These are phyloP conservation scores for Pelargonium citronellum DNA, from an alignment of 441 rosid genomes.

Conservation along the genomic window DNA sequence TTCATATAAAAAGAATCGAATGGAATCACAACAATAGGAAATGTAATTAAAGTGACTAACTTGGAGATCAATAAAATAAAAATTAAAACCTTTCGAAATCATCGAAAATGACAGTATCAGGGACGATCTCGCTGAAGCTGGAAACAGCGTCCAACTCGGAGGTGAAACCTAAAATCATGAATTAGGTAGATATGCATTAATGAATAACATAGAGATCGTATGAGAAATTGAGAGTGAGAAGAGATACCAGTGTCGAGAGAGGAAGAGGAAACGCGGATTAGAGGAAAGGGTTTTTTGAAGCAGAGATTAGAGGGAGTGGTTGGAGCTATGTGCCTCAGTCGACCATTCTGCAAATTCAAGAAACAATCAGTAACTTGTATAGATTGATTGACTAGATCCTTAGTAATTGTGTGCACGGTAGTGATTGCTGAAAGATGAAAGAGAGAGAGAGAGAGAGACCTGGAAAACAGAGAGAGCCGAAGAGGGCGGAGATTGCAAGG, in stretches of 20 bases:
- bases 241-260: conserved; percentile 51
- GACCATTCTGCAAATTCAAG: conserved; percentile 31
- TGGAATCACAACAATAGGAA: too few relatives aligned
- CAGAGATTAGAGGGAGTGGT: conserved; percentile 35
- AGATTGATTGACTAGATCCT: neutral
- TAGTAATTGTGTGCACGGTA: neutral
- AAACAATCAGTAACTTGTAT: neutral
- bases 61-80: neutral
- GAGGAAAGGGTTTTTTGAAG: conserved; percentile 40
- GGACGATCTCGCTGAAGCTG: conserved; percentile 87
- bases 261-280: conserved; percentile 52
- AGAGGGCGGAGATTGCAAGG: conserved; percentile 80
- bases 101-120: conserved; percentile 90
- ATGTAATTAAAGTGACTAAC: too few relatives aligned
- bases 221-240: neutral
- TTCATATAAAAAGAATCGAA: too few relatives aligned
- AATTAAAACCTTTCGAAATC: conserved; percentile 64
- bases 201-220: neutral
- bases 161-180: conserved; percentile 35
- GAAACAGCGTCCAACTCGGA: conserved; percentile 90
- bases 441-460: conserved; percentile 28
- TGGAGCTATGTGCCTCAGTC: conserved; percentile 34
- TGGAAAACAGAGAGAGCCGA: conserved; percentile 40
- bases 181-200: neutral
- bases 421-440: neutral